A percentile compares a stretch with the other conserved stretches of the same genome.
These are phyloP conservation scores for Raphanus raphanistrum DNA, from an alignment of 345 rosid genomes.

Conservation along the genomic window DNA sequence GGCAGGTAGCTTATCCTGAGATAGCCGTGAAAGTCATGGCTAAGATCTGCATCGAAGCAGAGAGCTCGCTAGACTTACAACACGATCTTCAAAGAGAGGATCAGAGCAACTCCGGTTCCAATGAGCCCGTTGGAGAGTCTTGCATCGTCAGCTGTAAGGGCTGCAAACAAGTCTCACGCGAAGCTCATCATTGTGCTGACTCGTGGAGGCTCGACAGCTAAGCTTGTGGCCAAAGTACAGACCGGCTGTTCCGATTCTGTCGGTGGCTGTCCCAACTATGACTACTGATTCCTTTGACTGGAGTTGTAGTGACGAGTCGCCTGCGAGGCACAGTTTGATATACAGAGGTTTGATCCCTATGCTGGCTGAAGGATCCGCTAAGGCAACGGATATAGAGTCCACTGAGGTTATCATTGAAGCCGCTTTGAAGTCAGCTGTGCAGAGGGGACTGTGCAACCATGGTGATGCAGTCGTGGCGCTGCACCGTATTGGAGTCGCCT, in stretches of 20 bases:
- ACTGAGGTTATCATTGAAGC: constrained; percentile 76
- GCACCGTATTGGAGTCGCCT: constrained; percentile 87
- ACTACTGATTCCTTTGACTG: constrained; percentile 90
- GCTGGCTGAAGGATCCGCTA: constrained; percentile 87
- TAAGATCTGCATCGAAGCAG: constrained; percentile 76
- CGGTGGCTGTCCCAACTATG: constrained; percentile 80
- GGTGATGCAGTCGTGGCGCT: constrained; percentile 88
- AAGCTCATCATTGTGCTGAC: constrained; percentile 86
- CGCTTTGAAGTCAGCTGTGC: constrained; percentile 68
- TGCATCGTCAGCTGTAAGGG: constrained; percentile 89
- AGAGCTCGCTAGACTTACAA: constrained; percentile 82
- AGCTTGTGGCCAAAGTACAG: constrained; percentile 89
- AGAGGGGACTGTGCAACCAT: constrained; percentile 59
- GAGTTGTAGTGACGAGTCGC: constrained; percentile 83
- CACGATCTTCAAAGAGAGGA: constrained; percentile 82
- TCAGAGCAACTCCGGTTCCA: constrained; percentile 81
- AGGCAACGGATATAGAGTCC: constrained; percentile 92
- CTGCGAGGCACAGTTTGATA: constrained; percentile 86
- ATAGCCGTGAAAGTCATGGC: constrained; percentile 88
- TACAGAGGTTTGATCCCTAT: constrained; percentile 85
- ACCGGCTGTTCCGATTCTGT: constrained; percentile 90
- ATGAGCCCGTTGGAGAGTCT: constrained; percentile 96
- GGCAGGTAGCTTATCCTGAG: constrained; percentile 93
- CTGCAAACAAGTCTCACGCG: constrained; percentile 85
- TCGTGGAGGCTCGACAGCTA: constrained; percentile 88